phyloP scores from a whole-genome alignment of 1,284 basidiomycete species.

The Rhizoctonia solani region DNA sequence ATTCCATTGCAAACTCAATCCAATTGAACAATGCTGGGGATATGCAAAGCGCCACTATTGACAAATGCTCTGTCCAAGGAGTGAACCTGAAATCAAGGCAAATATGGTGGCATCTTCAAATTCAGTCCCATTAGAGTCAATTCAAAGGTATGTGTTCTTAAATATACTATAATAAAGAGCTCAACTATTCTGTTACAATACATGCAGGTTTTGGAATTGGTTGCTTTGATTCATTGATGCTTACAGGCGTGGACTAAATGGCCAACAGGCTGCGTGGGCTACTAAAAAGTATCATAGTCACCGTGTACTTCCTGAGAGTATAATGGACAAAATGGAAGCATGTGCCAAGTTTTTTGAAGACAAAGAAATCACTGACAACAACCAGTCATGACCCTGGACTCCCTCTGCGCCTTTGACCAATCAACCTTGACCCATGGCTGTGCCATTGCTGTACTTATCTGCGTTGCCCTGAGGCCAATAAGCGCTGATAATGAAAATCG shows the following conservation, averaged over 20 bases:
- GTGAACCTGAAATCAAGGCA: slow-evolving; percentile 34
- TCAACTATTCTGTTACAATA: too few species aligned
- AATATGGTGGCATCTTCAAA: slow-evolving; percentile 39
- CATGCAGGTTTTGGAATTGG: too few species aligned
- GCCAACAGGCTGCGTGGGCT: background rate
- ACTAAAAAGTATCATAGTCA: background rate
- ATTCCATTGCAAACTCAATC: slow-evolving; percentile 49
- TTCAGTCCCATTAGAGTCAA: slow-evolving; percentile 37
- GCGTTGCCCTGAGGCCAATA: too few species aligned
- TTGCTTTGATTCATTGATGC: background rate
- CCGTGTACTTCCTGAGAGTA: too few species aligned
- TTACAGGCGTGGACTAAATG: background rate
- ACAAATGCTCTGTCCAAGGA: background rate
- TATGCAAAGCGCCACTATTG: slow-evolving; percentile 43
- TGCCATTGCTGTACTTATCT: too few species aligned
- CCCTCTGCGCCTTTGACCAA: too few species aligned
- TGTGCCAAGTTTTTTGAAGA: too few species aligned
- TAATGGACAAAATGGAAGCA: too few species aligned
- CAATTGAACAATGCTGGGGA: slow-evolving; percentile 48
- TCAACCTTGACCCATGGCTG: too few species aligned
- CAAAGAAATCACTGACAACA: too few species aligned
- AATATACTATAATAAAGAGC: background rate
- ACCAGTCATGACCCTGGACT: too few species aligned
- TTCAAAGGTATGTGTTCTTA: slow-evolving; percentile 40
- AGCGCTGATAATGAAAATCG: too few species aligned